Conservation (phyloP, 495 filamentous ascomycete species). For the Trichoderma gamsii region DNA sequence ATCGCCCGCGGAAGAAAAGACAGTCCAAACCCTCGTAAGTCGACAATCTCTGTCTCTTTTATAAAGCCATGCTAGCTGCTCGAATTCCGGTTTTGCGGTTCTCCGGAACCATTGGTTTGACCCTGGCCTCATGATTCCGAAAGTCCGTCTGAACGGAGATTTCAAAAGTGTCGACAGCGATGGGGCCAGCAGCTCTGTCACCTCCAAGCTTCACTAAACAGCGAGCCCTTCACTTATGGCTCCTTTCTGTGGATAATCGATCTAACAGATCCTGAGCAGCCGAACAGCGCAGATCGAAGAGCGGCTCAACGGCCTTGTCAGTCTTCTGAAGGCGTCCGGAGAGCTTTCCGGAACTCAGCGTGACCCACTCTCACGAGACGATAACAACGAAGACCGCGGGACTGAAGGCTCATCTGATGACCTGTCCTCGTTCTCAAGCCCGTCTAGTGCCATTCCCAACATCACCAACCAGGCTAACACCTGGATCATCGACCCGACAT, state of each 20-base stretch:
- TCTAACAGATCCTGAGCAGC: conserved; percentile 17
- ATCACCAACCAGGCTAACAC: conserved; percentile 13
- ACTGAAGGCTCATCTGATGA: neutral
- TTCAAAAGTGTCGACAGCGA: neutral
- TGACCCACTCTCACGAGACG: neutral
- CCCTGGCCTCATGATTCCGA: neutral
- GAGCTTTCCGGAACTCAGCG: conserved; percentile 19
- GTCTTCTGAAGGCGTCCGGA: conserved; percentile 26
- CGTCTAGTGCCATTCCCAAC: conserved; percentile 18
- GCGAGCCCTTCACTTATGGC: neutral
- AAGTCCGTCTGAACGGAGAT: conserved; percentile 7
- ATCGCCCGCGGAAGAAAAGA: conserved; percentile 33
- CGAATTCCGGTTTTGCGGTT: neutral
- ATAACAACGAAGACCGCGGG: neutral
- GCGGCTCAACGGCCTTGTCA: conserved; percentile 30
- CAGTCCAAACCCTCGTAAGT: conserved; percentile 33
- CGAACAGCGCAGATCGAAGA: conserved; percentile 32
- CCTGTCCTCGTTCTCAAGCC: neutral
- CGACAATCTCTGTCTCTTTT: neutral
- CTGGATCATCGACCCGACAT: conserved; percentile 14
- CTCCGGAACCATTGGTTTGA: neutral
- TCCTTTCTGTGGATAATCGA: neutral
- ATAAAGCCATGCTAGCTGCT: neutral
- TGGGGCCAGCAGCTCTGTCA: neutral
- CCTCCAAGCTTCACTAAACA: neutral